Conservation (phyloP, 768 basidiomycete genomes). For the Auricularia sp. region DNA sequence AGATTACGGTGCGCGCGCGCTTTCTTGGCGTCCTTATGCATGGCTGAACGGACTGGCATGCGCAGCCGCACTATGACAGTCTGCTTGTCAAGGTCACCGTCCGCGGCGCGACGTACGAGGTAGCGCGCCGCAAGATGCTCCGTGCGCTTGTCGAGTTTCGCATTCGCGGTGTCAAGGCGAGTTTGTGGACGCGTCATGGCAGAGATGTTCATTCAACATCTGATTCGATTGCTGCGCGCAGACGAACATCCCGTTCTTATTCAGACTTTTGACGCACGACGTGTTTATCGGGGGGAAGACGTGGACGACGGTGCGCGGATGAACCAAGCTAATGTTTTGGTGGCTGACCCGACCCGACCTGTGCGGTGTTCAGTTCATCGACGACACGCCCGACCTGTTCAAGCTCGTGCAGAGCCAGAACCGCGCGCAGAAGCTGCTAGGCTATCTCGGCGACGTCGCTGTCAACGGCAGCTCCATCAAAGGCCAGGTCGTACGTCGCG, state of each 20-base stretch:
- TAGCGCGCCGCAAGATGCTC: slow-evolving; percentile 97
- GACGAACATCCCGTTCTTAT: slow-evolving; percentile 99
- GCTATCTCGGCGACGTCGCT: slow-evolving; percentile 93
- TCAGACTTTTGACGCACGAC: slow-evolving; percentile 94
- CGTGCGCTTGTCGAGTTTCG: slow-evolving; percentile 99
- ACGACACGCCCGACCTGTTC: slow-evolving; percentile 99
- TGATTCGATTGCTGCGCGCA: slow-evolving; percentile 19
- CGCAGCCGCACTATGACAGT: slow-evolving; percentile 93
- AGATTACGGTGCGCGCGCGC: slow-evolving; percentile 65
- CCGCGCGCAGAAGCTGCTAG: slow-evolving; percentile 92
- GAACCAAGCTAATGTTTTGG: too few species aligned
- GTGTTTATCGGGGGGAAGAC: slow-evolving; percentile 94
- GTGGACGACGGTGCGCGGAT: slow-evolving; percentile 74
- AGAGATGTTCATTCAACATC: neutral
- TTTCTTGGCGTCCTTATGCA: too few species aligned
- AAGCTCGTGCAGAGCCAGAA: slow-evolving; percentile 96
- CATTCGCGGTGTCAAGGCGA: slow-evolving; percentile 95
- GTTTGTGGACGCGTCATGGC: neutral
- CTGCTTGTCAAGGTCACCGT: slow-evolving; percentile 94
- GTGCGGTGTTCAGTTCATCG: slow-evolving; percentile 66
- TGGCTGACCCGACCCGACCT: too few species aligned
- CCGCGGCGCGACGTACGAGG: slow-evolving; percentile 95
- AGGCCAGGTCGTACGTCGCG: slow-evolving; percentile 56
- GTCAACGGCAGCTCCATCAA: slow-evolving; percentile 98
- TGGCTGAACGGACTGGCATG: neutral